phyloP scores from a whole-genome alignment of 495 filamentous ascomycete genomes.

The Aspergillus asperescens region DNA sequence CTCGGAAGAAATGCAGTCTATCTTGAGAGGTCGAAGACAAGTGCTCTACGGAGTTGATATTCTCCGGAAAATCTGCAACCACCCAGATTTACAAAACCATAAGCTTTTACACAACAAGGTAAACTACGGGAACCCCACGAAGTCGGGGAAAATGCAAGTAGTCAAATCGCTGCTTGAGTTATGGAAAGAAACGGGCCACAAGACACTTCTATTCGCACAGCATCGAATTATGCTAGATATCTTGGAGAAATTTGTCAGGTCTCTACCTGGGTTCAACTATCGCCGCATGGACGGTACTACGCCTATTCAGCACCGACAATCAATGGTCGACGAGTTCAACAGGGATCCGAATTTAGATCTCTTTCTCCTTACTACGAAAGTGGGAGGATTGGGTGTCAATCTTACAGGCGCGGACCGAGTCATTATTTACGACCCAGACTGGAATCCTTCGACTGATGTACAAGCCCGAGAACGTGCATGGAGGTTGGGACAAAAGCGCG shows the following conservation, averaged over 20 bases:
- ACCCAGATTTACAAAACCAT: constrained; percentile 80
- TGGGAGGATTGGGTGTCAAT: constrained; percentile 90
- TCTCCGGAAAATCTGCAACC: constrained; percentile 94
- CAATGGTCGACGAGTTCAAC: constrained; percentile 88
- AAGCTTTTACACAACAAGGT: constrained; percentile 50
- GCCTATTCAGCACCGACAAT: constrained; percentile 72
- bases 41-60: constrained; percentile 84
- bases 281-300: constrained; percentile 92
- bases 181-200: constrained; percentile 84
- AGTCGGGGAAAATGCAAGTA: constrained; percentile 94
- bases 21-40: constrained; percentile 67
- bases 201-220: constrained; percentile 86
- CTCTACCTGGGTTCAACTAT: constrained; percentile 65
- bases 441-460: constrained; percentile 91
- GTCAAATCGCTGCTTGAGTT: constrained; percentile 74
- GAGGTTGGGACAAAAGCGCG: constrained; percentile 88
- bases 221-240: constrained; percentile 92
- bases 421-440: constrained; percentile 96
- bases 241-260: constrained; percentile 69
- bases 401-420: constrained; percentile 91
- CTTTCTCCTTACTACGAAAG: constrained; percentile 90
- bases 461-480: constrained; percentile 96
- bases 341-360: constrained; percentile 70
- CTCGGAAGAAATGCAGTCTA: constrained; percentile 74
- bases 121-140: constrained; percentile 63